Evolutionary conservation across 1,139 yeast species (phyloP).

Genomic region (Lodderomyces metapsilosis): DNA sequence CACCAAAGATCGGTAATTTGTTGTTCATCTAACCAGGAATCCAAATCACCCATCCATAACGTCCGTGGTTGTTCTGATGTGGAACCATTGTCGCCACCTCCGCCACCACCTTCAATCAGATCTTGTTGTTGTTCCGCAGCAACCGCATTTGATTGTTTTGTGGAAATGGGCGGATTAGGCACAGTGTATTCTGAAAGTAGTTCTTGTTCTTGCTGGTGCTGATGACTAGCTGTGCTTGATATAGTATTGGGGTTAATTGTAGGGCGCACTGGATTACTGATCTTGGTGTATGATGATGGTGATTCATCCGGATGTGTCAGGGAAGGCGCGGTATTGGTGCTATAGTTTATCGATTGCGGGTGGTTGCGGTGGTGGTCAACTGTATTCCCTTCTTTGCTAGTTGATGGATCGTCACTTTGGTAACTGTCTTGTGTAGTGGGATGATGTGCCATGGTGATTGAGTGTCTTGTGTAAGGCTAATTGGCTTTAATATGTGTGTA

Average conservation of each 20-base stretch:
- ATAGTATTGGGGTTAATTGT: slow-evolving; percentile 16
- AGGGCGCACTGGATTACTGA: too few relatives aligned
- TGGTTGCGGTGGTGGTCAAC: too few relatives aligned
- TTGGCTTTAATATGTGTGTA: too few relatives aligned
- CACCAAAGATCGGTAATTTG: slow-evolving; percentile 62
- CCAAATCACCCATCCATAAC: slow-evolving; percentile 80
- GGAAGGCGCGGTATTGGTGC: not conserved
- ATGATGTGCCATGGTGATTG: too few relatives aligned
- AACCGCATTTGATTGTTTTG: slow-evolving; percentile 32
- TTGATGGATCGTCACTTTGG: too few relatives aligned
- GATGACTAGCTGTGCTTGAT: slow-evolving; percentile 42
- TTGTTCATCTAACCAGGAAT: slow-evolving; percentile 68
- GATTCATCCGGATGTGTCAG: slow-evolving; percentile 1
- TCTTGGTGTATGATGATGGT: too few relatives aligned
- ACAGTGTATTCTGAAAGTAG: slow-evolving; percentile 39
- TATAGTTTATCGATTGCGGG: slow-evolving; percentile 3
- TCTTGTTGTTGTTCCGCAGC: slow-evolving; percentile 17
- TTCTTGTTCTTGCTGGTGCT: slow-evolving; percentile 48
- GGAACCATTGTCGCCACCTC: not conserved
- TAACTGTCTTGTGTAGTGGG: too few relatives aligned
- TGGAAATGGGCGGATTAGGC: slow-evolving; percentile 44
- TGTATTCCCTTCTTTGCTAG: too few relatives aligned
- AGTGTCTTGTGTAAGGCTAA: too few relatives aligned
- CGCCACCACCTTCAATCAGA: not conserved
- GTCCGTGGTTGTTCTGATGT: slow-evolving; percentile 46